Evolutionary conservation across 345 rosid species (phyloP).

Genomic region (Populus pruinosa): DNA sequence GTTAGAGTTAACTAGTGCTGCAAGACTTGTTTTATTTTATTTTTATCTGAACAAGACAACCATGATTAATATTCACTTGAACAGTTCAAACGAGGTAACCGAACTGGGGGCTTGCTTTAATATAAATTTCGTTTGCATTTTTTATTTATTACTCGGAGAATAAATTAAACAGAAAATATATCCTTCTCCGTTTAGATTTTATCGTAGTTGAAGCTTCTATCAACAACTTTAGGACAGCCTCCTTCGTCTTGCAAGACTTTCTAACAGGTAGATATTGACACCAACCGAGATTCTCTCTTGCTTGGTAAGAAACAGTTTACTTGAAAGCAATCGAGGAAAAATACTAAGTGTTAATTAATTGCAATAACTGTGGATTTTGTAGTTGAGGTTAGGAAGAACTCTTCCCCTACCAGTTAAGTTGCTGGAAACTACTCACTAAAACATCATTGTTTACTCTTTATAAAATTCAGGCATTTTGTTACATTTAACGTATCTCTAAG

Average conservation of each 20-base stretch:
- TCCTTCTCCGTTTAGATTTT: not conserved
- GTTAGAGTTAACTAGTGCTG: no score
- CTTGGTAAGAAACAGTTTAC: constrained; percentile 10
- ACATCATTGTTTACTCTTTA: no score
- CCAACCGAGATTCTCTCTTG: constrained; percentile 4
- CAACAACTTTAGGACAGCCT: not conserved
- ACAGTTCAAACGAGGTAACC: not conserved
- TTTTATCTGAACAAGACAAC: no score
- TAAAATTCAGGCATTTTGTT: no score
- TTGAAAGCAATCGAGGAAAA: constrained; percentile 12
- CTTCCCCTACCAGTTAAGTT: not conserved
- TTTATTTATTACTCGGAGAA: not conserved
- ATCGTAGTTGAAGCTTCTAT: not conserved
- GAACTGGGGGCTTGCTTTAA: not conserved
- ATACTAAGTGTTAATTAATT: not conserved
- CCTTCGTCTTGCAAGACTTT: constrained; percentile 3
- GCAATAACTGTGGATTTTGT: constrained; percentile 9
- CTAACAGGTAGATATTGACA: constrained; percentile 23
- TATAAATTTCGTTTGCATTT: not conserved
- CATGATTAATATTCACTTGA: not conserved
- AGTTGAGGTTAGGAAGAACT: constrained; percentile 16
- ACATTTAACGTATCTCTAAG: no score
- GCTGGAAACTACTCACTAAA: not conserved
- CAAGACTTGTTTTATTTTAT: no score
- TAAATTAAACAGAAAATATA: not conserved